A percentile compares a stretch with the other conserved stretches of the same genome.
phyloP scores from a whole-genome alignment of 495 filamentous ascomycete species.

The Beverwykella pulmonaria region DNA sequence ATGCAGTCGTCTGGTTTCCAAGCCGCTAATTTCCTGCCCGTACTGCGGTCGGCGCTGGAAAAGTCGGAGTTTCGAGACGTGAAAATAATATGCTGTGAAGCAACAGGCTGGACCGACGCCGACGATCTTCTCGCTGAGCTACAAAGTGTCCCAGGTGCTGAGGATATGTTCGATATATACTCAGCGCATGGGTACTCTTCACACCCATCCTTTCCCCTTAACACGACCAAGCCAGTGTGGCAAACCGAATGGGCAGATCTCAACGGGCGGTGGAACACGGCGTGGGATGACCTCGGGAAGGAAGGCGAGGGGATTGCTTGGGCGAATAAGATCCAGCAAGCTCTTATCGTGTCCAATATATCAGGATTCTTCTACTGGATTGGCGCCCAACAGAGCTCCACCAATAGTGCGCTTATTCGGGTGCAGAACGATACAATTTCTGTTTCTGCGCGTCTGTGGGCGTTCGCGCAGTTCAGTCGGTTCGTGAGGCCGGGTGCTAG shows the following conservation, averaged over 20 bases:
- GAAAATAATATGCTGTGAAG: constrained; percentile 56
- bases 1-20: constrained; percentile 55
- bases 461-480: constrained; percentile 53
- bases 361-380: constrained; percentile 59
- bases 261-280: constrained; percentile 50
- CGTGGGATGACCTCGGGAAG: constrained; percentile 54
- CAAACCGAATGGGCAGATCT: constrained; percentile 57
- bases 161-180: constrained; percentile 48
- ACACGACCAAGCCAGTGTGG: constrained; percentile 51
- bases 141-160: constrained; percentile 46
- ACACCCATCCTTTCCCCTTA: constrained; percentile 46
- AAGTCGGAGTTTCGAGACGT: constrained; percentile 43
- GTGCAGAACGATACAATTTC: constrained; percentile 50
- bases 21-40: constrained; percentile 54
- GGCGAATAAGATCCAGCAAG: constrained; percentile 57
- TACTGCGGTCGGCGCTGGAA: constrained; percentile 50
- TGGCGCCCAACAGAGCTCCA: constrained; percentile 45
- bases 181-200: constrained; percentile 56
- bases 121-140: constrained; percentile 47
- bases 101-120: constrained; percentile 53
- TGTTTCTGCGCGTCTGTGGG: constrained; percentile 55
- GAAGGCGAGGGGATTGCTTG: constrained; percentile 58
- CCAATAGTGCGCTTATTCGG: constrained; percentile 33
- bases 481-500: constrained; percentile 54
- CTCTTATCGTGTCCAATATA: constrained; percentile 49